Base-by-base conservation (phyloP, 1,284 basidiomycete species). In the Golubevia sp. region DNA sequence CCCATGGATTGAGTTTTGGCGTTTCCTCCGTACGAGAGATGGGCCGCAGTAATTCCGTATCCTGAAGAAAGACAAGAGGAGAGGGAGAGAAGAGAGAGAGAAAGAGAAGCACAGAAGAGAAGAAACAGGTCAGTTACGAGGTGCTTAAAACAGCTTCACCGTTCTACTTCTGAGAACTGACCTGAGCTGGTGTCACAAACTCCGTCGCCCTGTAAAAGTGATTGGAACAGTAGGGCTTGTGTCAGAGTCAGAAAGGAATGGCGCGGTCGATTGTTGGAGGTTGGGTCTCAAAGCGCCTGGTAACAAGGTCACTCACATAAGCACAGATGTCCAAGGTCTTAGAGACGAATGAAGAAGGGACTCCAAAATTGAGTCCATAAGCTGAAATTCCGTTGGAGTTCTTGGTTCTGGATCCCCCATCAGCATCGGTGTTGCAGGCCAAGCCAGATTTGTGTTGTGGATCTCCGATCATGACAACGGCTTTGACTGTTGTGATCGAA, bases 311-410 rank as follows among this genome's bases (percentile, higher is more conserved):
- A 70, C 71, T 61, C 54, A 70, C 79, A 38, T 20, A 59, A 52
- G 70, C 71, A 66, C 80, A 83, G 18, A 83, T 69, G 59, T 83
- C 80, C 5, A 77, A 51, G 0, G 74, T 75, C 71, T 83, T 83
- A 50, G 57, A 55, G 23, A 77, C 67, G 73, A 71, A 77, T 20
- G 60, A 64, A 23, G 53, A 24, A 1, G 76, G 75, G 13, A 81
- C 67, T 18, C 72, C 70, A n/a, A n/a, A n/a, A n/a, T n/a, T n/a
- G 15, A 30, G 48, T 18, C 53, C 62, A 23, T 53, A 58, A 15
- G 49, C 56, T 13, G 15, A n/a, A 1, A 75, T n/a, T 11, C 77
- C 77, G n/a, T 52, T 62, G 20, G 70, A 69, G 26, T 62, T 64
- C 44, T 20, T 51, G 8, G 77, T 79, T 4, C 64, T 68, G 8